phyloP scores from a whole-genome alignment of 78 protist genomes.

The Pigoraptor vietnamica region DNA sequence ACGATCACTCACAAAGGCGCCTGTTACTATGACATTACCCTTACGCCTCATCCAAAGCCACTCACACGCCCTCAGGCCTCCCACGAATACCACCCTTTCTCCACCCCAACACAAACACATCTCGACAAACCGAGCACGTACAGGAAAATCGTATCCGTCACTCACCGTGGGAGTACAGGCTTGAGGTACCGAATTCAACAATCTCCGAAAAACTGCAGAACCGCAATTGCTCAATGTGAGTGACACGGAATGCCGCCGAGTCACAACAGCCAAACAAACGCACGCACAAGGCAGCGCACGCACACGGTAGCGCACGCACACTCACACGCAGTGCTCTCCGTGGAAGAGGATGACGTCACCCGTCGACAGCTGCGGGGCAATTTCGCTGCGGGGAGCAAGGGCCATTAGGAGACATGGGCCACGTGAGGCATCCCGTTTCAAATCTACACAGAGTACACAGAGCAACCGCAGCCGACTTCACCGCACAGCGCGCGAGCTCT shows the following conservation, averaged over 20 bases:
- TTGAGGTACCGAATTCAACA: not conserved
- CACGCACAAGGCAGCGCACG: no score
- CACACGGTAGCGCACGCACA: no score
- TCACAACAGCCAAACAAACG: not conserved
- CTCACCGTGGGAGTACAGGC: not conserved
- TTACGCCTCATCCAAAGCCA: no score
- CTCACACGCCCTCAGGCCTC: no score
- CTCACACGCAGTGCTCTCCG: not conserved
- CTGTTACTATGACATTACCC: no score
- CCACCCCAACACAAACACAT: not conserved
- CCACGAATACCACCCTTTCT: no score
- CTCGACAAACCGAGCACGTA: not conserved
- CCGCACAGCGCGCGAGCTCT: not conserved
- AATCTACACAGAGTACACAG: not conserved
- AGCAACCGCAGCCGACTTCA: not conserved
- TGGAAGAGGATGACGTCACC: conserved; percentile 1
- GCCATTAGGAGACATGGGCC: not conserved
- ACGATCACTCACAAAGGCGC: no score
- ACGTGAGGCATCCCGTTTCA: not conserved
- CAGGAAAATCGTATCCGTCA: not conserved
- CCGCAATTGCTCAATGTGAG: not conserved
- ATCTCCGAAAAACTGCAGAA: not conserved
- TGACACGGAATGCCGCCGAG: not conserved
- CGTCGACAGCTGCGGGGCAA: not conserved
- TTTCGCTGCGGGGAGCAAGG: not conserved